Evolutionary conservation across 768 basidiomycete species (phyloP), one percentile per base, ranked within the genome.

Genomic region (Boletus vermiculosoides): DNA sequence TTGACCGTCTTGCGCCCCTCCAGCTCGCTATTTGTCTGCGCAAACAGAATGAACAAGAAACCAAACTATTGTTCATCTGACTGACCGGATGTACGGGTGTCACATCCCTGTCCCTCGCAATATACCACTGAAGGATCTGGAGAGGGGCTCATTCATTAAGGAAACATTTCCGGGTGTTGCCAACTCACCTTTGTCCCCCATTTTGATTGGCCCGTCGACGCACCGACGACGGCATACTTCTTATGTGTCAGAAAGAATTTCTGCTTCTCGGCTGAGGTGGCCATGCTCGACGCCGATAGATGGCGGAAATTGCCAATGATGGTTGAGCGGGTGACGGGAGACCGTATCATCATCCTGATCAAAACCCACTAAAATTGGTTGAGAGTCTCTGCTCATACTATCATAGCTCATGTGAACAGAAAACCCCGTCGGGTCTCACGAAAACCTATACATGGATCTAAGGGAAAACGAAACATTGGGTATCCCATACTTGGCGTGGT

Each of bases 91-190:
- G 90, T 9, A 92, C 78, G 4, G 91, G 92, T 0, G 80, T 86
- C 22, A 92, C 87, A 4, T 79, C 64, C 61, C 80, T 78, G 54
- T 74, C 67, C 54, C 86, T 82, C 4, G 63, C 71, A 53, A 85
- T 76, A 66, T 93, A 94, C 91, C 90, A 94, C 57, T 83, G 81
- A 48, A 92, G 74, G 44, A 92, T 83, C 90, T 91, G 53, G 50
- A 40, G 44, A 49, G 40, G 46, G 49, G 20, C 10, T 18, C 20
- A 8, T 49, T 48, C 25, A 45, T 28, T 34, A 39, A 33, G 34
- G 54, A 11, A 30, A 28, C 20, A 11, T 18, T 3, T 25, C 15
- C 12, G 34, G 10, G 36, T 0, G n/a, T 23, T 5, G 1, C 3
- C 7, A 11, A 25, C 70, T 34, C 41, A 78, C 91, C 79, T 84